Conservation (phyloP, 805 yeast genomes). For the Debaryomyces hansenii region DNA sequence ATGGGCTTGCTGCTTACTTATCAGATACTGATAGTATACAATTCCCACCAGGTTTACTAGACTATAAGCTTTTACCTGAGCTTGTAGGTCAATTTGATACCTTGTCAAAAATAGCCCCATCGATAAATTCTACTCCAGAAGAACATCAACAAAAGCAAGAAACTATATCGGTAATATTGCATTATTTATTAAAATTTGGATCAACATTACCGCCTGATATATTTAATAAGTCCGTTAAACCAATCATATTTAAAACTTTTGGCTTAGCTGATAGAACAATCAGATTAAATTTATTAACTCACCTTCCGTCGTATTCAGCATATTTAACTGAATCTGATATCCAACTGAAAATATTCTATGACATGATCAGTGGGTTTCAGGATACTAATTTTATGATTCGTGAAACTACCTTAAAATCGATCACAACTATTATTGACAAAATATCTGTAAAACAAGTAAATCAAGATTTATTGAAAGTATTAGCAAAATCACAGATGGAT, state of each 20-base stretch:
- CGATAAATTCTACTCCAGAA: constrained; percentile 25
- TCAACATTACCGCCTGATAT: constrained; percentile 24
- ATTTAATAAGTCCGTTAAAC: constrained; percentile 49
- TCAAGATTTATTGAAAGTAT: constrained; percentile 74
- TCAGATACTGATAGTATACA: constrained; percentile 13
- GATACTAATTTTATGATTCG: constrained; percentile 83
- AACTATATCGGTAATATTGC: constrained; percentile 36
- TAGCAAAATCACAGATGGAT: constrained; percentile 83
- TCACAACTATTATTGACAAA: constrained; percentile 59
- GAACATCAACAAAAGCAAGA: constrained; percentile 36
- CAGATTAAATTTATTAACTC: constrained; percentile 66
- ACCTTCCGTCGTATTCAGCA: constrained; percentile 55
- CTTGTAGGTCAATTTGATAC: constrained; percentile 47
- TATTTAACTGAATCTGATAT: constrained; percentile 59
- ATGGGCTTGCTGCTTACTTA: constrained; percentile 25
- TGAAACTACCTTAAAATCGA: constrained; percentile 72
- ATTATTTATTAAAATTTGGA: constrained; percentile 40
- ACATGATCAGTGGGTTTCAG: constrained; percentile 75
- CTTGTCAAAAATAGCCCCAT: constrained; percentile 25
- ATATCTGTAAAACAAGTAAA: constrained; percentile 79
- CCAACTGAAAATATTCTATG: constrained; percentile 66
- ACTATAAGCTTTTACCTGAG: constrained; percentile 69
- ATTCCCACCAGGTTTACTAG: constrained; percentile 55
- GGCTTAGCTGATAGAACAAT: constrained; percentile 72
- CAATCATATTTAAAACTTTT: constrained; percentile 64